A percentile compares a stretch with the other conserved stretches of the same genome.
phyloP scores from a whole-genome alignment of 1,139 yeast genomes.

The Scheffersomyces titani region DNA sequence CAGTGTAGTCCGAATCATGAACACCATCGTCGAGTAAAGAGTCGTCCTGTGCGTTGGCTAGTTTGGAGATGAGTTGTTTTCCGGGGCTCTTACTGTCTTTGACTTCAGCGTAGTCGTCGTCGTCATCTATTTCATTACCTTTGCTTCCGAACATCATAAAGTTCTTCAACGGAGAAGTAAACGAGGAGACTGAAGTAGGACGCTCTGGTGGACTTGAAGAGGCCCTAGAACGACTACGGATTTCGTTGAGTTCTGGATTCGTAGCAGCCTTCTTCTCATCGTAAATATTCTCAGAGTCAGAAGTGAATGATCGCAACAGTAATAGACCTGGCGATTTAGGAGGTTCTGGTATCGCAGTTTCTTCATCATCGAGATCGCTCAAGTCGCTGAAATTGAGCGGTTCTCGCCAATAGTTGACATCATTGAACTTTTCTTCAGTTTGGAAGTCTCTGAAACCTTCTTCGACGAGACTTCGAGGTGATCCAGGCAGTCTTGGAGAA shows the following conservation, averaged over 20 bases:
- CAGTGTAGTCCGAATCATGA: constrained; percentile 7
- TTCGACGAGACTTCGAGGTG: constrained; percentile 20
- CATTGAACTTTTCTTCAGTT: constrained; percentile 70
- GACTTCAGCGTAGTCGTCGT: constrained; percentile 8
- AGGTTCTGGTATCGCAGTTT: constrained; percentile 4
- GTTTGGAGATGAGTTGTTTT: background rate
- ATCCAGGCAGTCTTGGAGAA: constrained; percentile 22
- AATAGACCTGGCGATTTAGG: constrained; percentile 18
- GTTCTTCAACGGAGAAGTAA: constrained; percentile 45
- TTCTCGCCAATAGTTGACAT: constrained; percentile 90
- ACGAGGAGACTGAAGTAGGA: constrained; percentile 38
- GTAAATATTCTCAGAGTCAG: constrained; percentile 1
- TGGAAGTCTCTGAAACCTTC: constrained; percentile 21
- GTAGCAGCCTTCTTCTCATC: background rate
- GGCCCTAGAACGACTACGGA: background rate
- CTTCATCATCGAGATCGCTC: constrained; percentile 45
- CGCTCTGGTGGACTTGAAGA: constrained; percentile 20
- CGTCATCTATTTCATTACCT: constrained; percentile 9
- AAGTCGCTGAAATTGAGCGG: constrained; percentile 67
- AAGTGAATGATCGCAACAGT: constrained; percentile 15
- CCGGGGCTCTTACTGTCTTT: background rate
- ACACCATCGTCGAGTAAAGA: constrained; percentile 2
- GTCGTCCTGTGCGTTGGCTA: background rate
- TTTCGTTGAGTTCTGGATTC: background rate
- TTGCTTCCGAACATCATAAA: constrained; percentile 40